A percentile compares a stretch with the other conserved stretches of the same genome.
These are phyloP conservation scores for Mallotus nudiflorus DNA, from an alignment of 345 rosid species.

Conservation along the genomic window DNA sequence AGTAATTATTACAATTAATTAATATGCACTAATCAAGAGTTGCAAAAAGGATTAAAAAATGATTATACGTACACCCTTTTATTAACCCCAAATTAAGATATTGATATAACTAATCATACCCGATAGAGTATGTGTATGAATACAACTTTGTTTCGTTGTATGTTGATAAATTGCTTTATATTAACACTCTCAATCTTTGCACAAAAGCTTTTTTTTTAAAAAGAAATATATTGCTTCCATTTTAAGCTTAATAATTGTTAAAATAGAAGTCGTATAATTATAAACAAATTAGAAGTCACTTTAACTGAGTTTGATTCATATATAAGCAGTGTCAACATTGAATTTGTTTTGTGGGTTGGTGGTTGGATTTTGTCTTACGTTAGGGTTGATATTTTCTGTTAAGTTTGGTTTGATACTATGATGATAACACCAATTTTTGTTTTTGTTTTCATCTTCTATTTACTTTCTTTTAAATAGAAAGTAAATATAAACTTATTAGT, in stretches of 20 bases:
- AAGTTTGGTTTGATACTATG: not conserved
- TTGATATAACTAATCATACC: slow-evolving; percentile 18
- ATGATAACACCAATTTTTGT: not conserved
- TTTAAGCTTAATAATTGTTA: slow-evolving; percentile 25
- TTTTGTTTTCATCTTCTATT: not conserved
- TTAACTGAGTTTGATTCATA: slow-evolving; percentile 18
- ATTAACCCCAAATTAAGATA: slow-evolving; percentile 33
- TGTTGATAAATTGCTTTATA: no score
- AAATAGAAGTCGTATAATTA: not conserved
- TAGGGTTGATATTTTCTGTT: slow-evolving; percentile 12
- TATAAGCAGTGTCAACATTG: slow-evolving; percentile 26
- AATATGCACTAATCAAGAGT: not conserved
- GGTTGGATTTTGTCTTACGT: slow-evolving; percentile 24
- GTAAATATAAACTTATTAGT: no score
- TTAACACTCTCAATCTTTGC: not conserved
- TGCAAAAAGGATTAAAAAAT: slow-evolving; percentile 29
- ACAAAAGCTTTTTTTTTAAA: not conserved
- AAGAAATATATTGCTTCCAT: slow-evolving; percentile 20
- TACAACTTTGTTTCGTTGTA: no score
- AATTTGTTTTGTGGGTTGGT: slow-evolving; percentile 26
- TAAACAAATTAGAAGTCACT: slow-evolving; percentile 10
- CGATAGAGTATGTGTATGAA: not conserved
- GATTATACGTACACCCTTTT: slow-evolving; percentile 31
- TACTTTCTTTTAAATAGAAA: no score
- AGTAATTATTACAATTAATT: slow-evolving; percentile 9